Percentiles rank a stretch among this genome's conserved stretches.
Conservation (phyloP, 179 eudicot genomes). For the Spergularia azorica region DNA sequence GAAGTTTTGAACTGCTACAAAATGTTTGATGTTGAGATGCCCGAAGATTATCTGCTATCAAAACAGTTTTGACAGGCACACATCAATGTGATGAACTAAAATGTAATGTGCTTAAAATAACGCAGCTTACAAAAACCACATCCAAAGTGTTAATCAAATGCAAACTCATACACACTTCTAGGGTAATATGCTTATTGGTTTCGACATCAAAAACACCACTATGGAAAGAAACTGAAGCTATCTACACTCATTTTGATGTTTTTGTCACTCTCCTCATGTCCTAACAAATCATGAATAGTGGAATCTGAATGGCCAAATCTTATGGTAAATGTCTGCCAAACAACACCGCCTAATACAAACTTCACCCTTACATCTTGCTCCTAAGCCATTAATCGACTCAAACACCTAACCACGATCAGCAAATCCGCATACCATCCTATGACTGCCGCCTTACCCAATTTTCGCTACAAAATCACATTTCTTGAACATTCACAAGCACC, state of each 20-base stretch:
- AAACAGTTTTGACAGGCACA: conserved; percentile 14
- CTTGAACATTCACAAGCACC: too few species aligned
- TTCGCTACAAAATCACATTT: not conserved
- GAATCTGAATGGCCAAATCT: not conserved
- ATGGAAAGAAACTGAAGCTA: not conserved
- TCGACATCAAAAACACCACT: not conserved
- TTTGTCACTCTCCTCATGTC: not conserved
- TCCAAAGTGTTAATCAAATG: not conserved
- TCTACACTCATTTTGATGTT: not conserved
- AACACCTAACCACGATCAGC: not conserved
- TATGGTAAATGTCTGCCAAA: not conserved
- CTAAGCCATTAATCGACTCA: not conserved
- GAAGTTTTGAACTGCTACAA: conserved; percentile 76
- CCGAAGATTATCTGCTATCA: conserved; percentile 34
- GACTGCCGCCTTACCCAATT: not conserved
- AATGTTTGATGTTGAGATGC: conserved; percentile 43
- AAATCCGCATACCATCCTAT: not conserved
- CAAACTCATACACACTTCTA: not conserved
- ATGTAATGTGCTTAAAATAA: not conserved
- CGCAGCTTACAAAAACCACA: conserved; percentile 5
- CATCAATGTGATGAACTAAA: not conserved
- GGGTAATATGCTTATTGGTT: not conserved
- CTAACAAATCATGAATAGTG: not conserved
- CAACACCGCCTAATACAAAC: not conserved
- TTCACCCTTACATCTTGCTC: not conserved